Base-by-base conservation (phyloP, 768 basidiomycete genomes). In the Xerocomus spinulosus region DNA sequence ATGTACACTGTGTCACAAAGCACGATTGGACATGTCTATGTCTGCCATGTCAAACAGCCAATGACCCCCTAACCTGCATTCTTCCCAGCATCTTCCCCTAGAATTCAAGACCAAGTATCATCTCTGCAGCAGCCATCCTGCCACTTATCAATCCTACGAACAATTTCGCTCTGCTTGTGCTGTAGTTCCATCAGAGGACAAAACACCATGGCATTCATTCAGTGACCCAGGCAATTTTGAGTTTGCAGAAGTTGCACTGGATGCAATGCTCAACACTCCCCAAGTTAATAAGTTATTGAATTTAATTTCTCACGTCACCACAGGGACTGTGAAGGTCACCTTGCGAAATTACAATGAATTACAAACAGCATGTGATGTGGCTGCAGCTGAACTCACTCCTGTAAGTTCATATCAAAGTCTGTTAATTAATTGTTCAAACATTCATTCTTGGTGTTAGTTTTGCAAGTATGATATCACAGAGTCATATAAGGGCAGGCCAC, bases 71-170 rank as follows among this genome's bases (percentile, higher is more conserved):
- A 20, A 36, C 20, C 35, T 10, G 18, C 35, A 36, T 2, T 5
- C 18, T 12, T 28, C 4, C n/a, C 3, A 36, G 7, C 35, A 3
- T 3, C 42, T 4, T 4, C 30, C 29, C 3, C 5, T 12, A 12
- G 33, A 46, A 4, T 52, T 66, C 50, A 55, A 53, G 38, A 58
- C 52, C 1, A 50, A 64, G 28, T 61, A 54, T 34, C 65, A 68
- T 37, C 63, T 58, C n/a, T 34, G 45, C 26, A 57, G 57, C 51
- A 26, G 46, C 7, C 44, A 36, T 5, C 21, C 44, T 1, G 28
- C 49, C 4, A 21, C 34, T 5, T 37, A 54, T 32, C 40, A 56
- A 15, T 42, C 38, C 7, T 62, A 58, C 29, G 42, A 53, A 1
- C 46, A 62, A 15, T 61, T 59, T 28, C 12, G 20, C 8, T 4